These are phyloP conservation scores for Dendrostoma leiphaemia DNA, from an alignment of 2,329 filamentous ascomycete genomes.

Conservation along the genomic window DNA sequence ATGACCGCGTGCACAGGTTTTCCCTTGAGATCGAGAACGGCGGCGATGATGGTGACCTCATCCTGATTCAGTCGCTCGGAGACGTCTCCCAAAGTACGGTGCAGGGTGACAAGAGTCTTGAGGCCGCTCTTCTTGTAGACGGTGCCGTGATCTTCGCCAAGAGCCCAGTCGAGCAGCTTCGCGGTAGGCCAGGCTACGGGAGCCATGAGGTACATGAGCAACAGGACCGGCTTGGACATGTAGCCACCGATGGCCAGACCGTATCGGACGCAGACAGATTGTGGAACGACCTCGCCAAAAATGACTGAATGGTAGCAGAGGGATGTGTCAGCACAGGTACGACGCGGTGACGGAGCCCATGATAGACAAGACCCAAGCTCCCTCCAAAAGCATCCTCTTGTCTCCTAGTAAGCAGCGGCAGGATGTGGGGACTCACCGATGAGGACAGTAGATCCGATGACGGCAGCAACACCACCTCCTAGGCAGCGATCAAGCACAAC, in stretches of 20 bases:
- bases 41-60: conserved; percentile 97
- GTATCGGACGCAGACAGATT: conserved; percentile 94
- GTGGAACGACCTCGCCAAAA: conserved; percentile 94
- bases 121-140: conserved; percentile 97
- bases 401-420: not conserved
- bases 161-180: conserved; percentile 87
- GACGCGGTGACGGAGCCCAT: not conserved
- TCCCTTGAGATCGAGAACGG: conserved; percentile 92
- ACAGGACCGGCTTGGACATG: conserved; percentile 84
- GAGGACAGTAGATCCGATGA: conserved; percentile 86
- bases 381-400: too few relatives aligned
- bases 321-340: conserved; percentile 1
- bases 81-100: conserved; percentile 84
- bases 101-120: conserved; percentile 92
- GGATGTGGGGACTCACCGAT: conserved; percentile 65
- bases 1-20: conserved; percentile 95
- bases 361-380: too few relatives aligned
- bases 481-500: conserved; percentile 93
- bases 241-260: conserved; percentile 92
- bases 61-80: conserved; percentile 92
- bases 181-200: conserved; percentile 93
- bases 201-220: conserved; percentile 88
- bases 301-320: conserved; percentile 64
- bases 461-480: conserved; percentile 90
- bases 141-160: conserved; percentile 93